Base-by-base conservation (phyloP, 2,329 filamentous ascomycete species). In the Helicocarpus griseus region DNA sequence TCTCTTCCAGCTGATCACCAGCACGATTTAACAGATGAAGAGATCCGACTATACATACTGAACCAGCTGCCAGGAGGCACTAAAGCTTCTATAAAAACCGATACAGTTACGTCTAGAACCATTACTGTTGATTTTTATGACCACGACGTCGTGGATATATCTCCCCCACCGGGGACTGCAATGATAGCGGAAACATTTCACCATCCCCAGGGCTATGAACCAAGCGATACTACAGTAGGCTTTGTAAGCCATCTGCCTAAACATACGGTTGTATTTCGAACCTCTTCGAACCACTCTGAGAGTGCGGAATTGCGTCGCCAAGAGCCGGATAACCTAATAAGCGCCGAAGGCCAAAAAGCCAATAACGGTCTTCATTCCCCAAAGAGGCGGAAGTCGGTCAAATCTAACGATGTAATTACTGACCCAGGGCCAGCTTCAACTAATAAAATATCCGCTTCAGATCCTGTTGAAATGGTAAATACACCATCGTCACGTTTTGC, bases 201-300 rank as follows among this genome's bases (percentile, higher is more conserved):
- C 74, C 56, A 78, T 73, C 54, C 80, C 74, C 59, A 79, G 67
- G 59, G 68, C 74, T 26, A 69, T 65, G 38, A 74, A 61, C 14
- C 74, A 70, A 29, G 68, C 65, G 21, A 66, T 73, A 29, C 64
- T 39, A 31, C 49, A 8, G 41, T 22, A 11, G 24, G 31, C 8
- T 28, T 44, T 9, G 54, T 58, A 17, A 53, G 46, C 13, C 52
- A 52, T 28, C 50, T 61, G 26, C 71, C 71, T 19, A 71, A 64
- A 38, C 71, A 75, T 54, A 74, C 70, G 1, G 60, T 75, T 31
- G 68, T 74, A 5, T 74, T 74, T 49, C 63, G 69, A 22, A 73
- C 72, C 4, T 67, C 70, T 11, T 67, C 73, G 48, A 73, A 70
- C 49, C 66, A 63, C 47, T 63, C 63, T 4, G 64, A 69, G 52